Evolutionary conservation across 2,329 filamentous ascomycete species (phyloP).

Genomic region (Gnomoniopsis sp.): DNA sequence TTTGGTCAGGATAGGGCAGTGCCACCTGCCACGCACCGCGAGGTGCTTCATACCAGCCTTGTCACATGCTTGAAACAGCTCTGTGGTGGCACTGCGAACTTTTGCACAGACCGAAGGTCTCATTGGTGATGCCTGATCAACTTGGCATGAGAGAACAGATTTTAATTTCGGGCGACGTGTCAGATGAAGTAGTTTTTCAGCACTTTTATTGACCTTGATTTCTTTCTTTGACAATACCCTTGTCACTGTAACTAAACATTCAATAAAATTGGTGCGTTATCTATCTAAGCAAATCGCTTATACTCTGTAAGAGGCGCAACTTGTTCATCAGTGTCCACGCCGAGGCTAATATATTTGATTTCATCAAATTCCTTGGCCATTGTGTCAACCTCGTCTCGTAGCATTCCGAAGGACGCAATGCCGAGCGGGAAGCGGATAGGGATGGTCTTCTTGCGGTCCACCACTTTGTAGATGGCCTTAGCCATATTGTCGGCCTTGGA

Average conservation of each 20-base stretch:
- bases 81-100: neutral
- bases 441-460: slow-evolving; percentile 30
- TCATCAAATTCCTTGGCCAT: slow-evolving; percentile 30
- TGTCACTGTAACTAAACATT: neutral
- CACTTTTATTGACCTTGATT: neutral
- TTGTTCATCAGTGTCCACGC: slow-evolving; percentile 18
- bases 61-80: neutral
- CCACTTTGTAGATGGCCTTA: slow-evolving; percentile 32
- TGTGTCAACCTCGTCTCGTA: slow-evolving; percentile 29
- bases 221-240: neutral
- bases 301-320: neutral
- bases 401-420: slow-evolving; percentile 32
- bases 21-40: neutral
- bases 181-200: neutral
- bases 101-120: too few relatives aligned
- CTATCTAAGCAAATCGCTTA: neutral
- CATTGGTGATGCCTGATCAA: neutral
- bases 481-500: slow-evolving; percentile 32
- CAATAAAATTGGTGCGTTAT: neutral
- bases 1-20: neutral
- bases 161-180: neutral
- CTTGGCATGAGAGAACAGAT: neutral
- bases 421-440: slow-evolving; percentile 41
- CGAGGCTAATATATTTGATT: slow-evolving; percentile 30
- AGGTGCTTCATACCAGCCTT: neutral